Conservation (phyloP, 1,284 basidiomycete genomes). For the Ganoderma lingzhi region DNA sequence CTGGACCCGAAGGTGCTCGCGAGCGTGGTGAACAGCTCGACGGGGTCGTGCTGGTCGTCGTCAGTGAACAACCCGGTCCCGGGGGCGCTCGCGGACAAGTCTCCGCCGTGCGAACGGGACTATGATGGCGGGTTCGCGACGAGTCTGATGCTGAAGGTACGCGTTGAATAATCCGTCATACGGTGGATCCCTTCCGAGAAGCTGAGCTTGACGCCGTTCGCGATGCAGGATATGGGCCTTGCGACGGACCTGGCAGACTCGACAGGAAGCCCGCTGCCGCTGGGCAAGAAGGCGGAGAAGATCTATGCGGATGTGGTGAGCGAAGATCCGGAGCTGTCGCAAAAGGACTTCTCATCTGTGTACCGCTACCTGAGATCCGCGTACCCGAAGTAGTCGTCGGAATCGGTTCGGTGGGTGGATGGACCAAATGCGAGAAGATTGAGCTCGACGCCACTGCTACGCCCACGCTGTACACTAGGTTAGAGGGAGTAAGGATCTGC, state of each 20-base stretch:
- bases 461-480: slow-evolving; percentile 1
- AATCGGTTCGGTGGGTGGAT: not conserved
- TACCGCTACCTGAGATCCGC: slow-evolving; percentile 64
- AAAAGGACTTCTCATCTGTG: slow-evolving; percentile 83
- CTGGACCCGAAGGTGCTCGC: slow-evolving; percentile 79
- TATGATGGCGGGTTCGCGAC: slow-evolving; percentile 89
- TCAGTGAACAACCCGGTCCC: slow-evolving; percentile 91
- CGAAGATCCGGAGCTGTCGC: slow-evolving; percentile 63
- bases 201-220: slow-evolving; percentile 16
- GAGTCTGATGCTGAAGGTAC: slow-evolving; percentile 85
- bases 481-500: not conserved
- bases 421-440: not conserved
- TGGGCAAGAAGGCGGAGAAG: slow-evolving; percentile 68
- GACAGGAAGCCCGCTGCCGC: slow-evolving; percentile 62
- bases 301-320: slow-evolving; percentile 66
- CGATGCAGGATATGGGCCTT: slow-evolving; percentile 78
- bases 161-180: slow-evolving; percentile 46
- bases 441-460: not conserved
- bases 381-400: slow-evolving; percentile 24
- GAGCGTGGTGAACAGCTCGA: slow-evolving; percentile 85
- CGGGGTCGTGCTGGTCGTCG: slow-evolving; percentile 85
- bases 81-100: slow-evolving; percentile 71
- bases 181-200: not conserved
- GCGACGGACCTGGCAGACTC: slow-evolving; percentile 68
- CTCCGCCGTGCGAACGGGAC: slow-evolving; percentile 83